phyloP scores from a whole-genome alignment of 495 filamentous ascomycete species.

The Penicillium odoratum region DNA sequence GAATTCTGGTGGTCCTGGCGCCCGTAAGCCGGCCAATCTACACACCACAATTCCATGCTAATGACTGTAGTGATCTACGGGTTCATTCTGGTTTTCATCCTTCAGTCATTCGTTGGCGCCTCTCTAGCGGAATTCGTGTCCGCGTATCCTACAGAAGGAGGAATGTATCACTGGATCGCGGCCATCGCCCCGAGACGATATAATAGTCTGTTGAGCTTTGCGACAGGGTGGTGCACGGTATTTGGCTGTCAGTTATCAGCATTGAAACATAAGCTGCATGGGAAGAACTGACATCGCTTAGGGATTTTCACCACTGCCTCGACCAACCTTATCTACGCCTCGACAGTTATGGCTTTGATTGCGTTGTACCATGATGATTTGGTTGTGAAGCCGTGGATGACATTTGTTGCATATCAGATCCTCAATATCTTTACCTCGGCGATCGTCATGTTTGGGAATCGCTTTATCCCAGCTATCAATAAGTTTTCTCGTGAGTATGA shows the following conservation, averaged over 20 bases:
- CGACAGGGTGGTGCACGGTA: constrained; percentile 42
- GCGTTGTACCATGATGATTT: constrained; percentile 36
- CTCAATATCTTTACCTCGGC: constrained; percentile 32
- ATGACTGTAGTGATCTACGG: constrained; percentile 38
- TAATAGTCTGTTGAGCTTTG: constrained; percentile 39
- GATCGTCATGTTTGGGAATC: constrained; percentile 40
- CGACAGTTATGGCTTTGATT: constrained; percentile 36
- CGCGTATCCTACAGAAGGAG: constrained; percentile 51
- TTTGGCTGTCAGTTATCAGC: constrained; percentile 34
- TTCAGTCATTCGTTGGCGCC: constrained; percentile 49
- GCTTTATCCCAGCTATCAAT: constrained; percentile 36
- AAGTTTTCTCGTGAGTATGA: constrained; percentile 35
- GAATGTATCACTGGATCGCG: constrained; percentile 58
- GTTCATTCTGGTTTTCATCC: constrained; percentile 48
- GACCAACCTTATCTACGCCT: constrained; percentile 42
- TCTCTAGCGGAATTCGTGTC: constrained; percentile 57
- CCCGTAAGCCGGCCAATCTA: constrained; percentile 19
- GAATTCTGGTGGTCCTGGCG: constrained; percentile 41
- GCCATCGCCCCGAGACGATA: constrained; percentile 49
- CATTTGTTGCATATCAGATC: constrained; percentile 37
- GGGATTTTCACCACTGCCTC: constrained; percentile 45
- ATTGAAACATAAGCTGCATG: background rate
- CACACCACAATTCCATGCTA: background rate
- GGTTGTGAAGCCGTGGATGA: constrained; percentile 40
- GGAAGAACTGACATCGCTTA: constrained; percentile 11